Evolutionary conservation across 257 asterid species (phyloP).

Genomic region (Gardenia jasminoides): DNA sequence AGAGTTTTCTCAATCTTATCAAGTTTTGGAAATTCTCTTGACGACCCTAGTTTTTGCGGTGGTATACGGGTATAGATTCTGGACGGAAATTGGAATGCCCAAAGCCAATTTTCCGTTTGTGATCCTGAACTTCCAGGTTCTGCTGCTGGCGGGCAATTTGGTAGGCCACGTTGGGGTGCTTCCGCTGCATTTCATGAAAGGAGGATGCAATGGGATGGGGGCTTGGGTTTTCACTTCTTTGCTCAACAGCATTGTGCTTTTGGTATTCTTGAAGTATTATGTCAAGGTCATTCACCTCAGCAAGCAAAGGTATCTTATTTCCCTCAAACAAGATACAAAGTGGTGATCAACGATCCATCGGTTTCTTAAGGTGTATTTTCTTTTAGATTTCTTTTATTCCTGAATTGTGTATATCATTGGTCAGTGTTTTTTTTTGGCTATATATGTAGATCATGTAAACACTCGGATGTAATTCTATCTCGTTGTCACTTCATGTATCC

Average conservation of each 20-base stretch:
- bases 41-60: slow-evolving; percentile 40
- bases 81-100: slow-evolving; percentile 41
- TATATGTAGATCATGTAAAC: too few species aligned
- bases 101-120: slow-evolving; percentile 32
- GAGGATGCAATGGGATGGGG: slow-evolving; percentile 91
- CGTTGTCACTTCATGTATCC: background rate
- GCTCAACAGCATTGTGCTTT: slow-evolving; percentile 44
- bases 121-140: slow-evolving; percentile 42
- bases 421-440: too few species aligned
- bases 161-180: slow-evolving; percentile 59
- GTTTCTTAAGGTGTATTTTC: background rate
- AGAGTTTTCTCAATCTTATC: slow-evolving; percentile 76
- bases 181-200: slow-evolving; percentile 54
- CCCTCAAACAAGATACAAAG: slow-evolving; percentile 4
- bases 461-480: too few species aligned
- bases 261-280: slow-evolving; percentile 41
- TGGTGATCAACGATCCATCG: background rate
- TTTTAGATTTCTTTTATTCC: background rate
- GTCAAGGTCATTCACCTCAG: slow-evolving; percentile 18
- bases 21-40: slow-evolving; percentile 57
- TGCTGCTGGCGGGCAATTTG: slow-evolving; percentile 36
- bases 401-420: background rate
- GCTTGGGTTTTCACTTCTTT: slow-evolving; percentile 69
- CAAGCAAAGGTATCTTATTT: background rate
- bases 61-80: slow-evolving; percentile 52